Evolutionary conservation across 768 basidiomycete species (phyloP).

Genomic region (Kwoniella dendrophila): DNA sequence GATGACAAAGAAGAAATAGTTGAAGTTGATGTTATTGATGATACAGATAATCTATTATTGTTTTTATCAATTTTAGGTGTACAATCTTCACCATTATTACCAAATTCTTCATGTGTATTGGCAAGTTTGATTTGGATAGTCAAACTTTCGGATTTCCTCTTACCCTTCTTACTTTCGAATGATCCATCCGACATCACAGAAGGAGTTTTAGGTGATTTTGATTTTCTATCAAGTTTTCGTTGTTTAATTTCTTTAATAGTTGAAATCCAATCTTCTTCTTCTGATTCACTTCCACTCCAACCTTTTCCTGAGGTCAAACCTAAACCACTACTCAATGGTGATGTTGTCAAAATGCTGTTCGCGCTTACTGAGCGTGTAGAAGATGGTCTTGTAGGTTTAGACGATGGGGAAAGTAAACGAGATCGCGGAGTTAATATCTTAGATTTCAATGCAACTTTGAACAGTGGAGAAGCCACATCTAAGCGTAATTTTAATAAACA

Average conservation of each 20-base stretch:
- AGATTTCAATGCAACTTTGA: constrained; percentile 25
- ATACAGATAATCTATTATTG: not conserved
- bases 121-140: too few relatives aligned
- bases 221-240: not conserved
- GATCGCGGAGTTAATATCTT: constrained; percentile 35
- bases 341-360: constrained; percentile 4
- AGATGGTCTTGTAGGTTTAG: constrained; percentile 4
- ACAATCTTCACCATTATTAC: too few relatives aligned
- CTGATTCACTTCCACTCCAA: constrained; percentile 44
- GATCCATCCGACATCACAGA: not conserved
- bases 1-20: not conserved
- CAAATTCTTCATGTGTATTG: too few relatives aligned
- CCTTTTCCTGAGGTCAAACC: constrained; percentile 20
- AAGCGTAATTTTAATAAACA: not conserved
- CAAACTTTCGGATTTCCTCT: constrained; percentile 3
- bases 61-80: too few relatives aligned
- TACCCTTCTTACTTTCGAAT: not conserved
- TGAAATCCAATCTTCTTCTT: constrained; percentile 41
- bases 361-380: constrained; percentile 14
- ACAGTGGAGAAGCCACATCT: constrained; percentile 31
- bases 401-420: constrained; percentile 17
- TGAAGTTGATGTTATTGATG: not conserved
- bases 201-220: not conserved
- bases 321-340: constrained; percentile 10
- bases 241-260: constrained; percentile 16